A percentile compares a stretch with the other conserved stretches of the same genome.
phyloP scores from a whole-genome alignment of 331 rosid genomes.

The Stylosanthes scabra region DNA sequence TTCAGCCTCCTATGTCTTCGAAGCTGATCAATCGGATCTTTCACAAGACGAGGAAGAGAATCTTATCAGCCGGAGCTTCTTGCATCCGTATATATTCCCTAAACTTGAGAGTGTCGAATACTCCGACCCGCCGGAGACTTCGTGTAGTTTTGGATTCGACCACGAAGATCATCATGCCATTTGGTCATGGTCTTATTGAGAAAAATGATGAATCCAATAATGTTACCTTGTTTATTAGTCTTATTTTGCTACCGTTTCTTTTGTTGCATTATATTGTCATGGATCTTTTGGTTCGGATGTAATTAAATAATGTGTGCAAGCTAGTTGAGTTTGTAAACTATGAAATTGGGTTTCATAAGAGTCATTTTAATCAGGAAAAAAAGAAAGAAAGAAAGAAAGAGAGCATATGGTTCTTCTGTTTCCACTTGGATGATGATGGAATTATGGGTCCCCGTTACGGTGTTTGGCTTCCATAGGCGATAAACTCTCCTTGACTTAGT shows the following conservation, averaged over 20 bases:
- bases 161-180: constrained; percentile 77
- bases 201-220: no score
- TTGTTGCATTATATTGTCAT: constrained; percentile 34
- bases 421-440: not conserved
- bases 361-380: not conserved
- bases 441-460: not conserved
- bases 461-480: not conserved
- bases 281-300: constrained; percentile 41
- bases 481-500: constrained; percentile 4
- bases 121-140: constrained; percentile 64
- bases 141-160: constrained; percentile 68
- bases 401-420: not conserved
- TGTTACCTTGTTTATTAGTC: no score
- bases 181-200: constrained; percentile 81
- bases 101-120: constrained; percentile 72
- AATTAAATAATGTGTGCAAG: constrained; percentile 44
- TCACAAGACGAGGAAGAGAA: constrained; percentile 88
- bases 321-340: not conserved
- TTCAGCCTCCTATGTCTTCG: constrained; percentile 57
- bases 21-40: constrained; percentile 74
- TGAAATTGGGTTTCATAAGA: not conserved
- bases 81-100: constrained; percentile 67
- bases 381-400: no score
- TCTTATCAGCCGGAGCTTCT: constrained; percentile 49
- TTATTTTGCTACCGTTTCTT: no score